Base-by-base conservation (phyloP, 2,329 filamentous ascomycete genomes). In the Erysiphe pulchra region DNA sequence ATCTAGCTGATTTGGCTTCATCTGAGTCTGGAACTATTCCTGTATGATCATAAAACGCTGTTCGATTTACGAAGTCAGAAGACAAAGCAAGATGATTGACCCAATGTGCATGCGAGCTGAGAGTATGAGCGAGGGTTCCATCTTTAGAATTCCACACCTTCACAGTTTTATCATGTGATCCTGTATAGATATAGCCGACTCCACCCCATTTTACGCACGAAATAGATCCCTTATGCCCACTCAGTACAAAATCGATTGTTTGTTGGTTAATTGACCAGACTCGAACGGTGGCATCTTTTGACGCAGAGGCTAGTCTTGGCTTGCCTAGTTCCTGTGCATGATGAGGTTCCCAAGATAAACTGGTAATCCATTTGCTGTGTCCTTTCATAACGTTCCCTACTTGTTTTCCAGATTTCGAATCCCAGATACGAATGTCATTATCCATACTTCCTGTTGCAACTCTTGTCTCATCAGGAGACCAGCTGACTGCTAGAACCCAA, bases 131-230 rank as follows among this genome's bases (percentile, higher is more conserved):
- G 18, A 94, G 65, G 2, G 77, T 84, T 30, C 87, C 90, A 50
- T 79, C 76, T 36, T 70, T 68, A 0, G 81, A 73, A 55, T 90
- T 77, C 86, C 87, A 98, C 4, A 94, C 74, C 53, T 87, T 85
- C 53, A 95, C 74, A 1, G 79, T 87, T 66, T 92, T 92, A 64
- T 94, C 87, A 58, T 92, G 85, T 32, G 82, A 92, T 17, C 73
- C 74, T 8, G 80, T 84, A 63, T 90, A 92, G 50, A 92, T 77
- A 48, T 73, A 66, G 3, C 85, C 84, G 1, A 76, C 80, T n/a
- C 87, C 87, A 47, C 90, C 90, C 90, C 90, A 98, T 54, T 78
- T 77, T 3, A 95, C 84, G 59, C 86, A 94, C 41, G 80, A 85
- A 14, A 95, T 82, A 42, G 76, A 83, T 40, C 77, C 77, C 63